Base-by-base conservation (phyloP, 129 eudicot species). In the Tanacetum coccineum region DNA sequence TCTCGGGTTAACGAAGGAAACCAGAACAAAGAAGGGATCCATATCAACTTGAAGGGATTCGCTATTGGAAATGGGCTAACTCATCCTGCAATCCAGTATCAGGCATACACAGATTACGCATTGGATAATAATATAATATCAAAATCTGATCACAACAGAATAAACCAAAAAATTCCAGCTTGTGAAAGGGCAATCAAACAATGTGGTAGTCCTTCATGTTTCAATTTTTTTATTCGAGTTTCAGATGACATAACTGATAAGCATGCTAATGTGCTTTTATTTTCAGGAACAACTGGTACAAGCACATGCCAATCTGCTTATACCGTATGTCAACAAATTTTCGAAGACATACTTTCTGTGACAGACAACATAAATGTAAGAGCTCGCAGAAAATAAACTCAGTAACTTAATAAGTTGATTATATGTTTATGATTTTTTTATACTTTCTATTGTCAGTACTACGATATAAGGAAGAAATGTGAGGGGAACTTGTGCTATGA, bases 41-140 rank as follows among this genome's bases (percentile, higher is more conserved):
- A 40, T 18, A 70, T 76, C 13, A 70, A 76, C 64, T 70, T 76
- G 59, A 76, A 76, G 71, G 81, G 97, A 59, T 71, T 87, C 9
- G 92, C 85, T 10, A 87, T 90, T 46, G 97, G 97, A 9, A 90
- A 90, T 58, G 97, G 97, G 67, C 72, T 84, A 42, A 90, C 95
- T 3, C 73, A 85, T 62, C 97, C 97, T 4, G 84, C 20, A 59
- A 77, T 82, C 49, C 95, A 87, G 80, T 90, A 81, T 68, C 70
- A 61, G 42, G 84, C 92, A 13, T 90, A 87, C 62, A 62, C 86
- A 13, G 90, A 91, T 74, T 91, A 67, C 59, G 97, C 95, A 18
- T 77, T 87, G 52, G 70, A 73, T 60, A 81, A 73, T 72, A 65
- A 72, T 56, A 13, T 90, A 51, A 87, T 90, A 9, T 80, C 61